A percentile compares a stretch with the other conserved stretches of the same genome.
Conservation (phyloP, 352 stramenopile species). For the Phytophthora hybrid region DNA sequence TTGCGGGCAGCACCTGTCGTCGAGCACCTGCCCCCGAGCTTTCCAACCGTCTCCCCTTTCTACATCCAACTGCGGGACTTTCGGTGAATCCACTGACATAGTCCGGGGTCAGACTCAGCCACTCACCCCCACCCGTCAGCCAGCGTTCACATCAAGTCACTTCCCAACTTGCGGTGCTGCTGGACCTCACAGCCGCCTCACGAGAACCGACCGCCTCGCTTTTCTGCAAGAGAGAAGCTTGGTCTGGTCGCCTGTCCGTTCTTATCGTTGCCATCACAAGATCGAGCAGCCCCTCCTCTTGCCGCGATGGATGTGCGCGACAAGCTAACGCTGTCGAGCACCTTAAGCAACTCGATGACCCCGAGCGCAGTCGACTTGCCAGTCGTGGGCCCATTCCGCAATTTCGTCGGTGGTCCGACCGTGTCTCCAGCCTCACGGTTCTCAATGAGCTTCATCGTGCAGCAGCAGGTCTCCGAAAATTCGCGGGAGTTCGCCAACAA, state of each 20-base stretch:
- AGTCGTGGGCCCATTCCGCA: slow-evolving; percentile 26
- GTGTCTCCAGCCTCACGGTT: slow-evolving; percentile 30
- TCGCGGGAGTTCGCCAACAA: slow-evolving; percentile 3
- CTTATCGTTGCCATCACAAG: slow-evolving; percentile 29
- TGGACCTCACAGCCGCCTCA: slow-evolving; percentile 19
- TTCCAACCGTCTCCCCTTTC: slow-evolving; percentile 22
- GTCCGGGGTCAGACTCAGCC: slow-evolving; percentile 7
- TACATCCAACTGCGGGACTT: slow-evolving; percentile 12
- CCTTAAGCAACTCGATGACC: slow-evolving; percentile 28
- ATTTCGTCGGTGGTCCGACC: slow-evolving; percentile 27
- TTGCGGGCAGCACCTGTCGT: slow-evolving; percentile 37
- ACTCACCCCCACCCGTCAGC: slow-evolving; percentile 26
- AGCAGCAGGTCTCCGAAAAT: slow-evolving; percentile 28
- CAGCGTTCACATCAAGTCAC: slow-evolving; percentile 10
- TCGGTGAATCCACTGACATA: slow-evolving; percentile 27
- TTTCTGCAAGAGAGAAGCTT: slow-evolving; percentile 33
- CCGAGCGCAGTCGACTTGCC: no score
- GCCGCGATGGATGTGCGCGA: slow-evolving; percentile 39
- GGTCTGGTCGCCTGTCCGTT: slow-evolving; percentile 22
- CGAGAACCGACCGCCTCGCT: slow-evolving; percentile 21
- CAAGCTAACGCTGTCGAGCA: slow-evolving; percentile 37
- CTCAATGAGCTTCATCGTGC: slow-evolving; percentile 12
- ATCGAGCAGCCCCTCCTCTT: slow-evolving; percentile 38
- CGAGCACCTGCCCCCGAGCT: slow-evolving; percentile 20
- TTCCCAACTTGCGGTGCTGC: slow-evolving; percentile 18